Evolutionary conservation across 1,284 basidiomycete species (phyloP), one percentile per base, ranked within the genome.

Genomic region (Rugosomyces carneus): DNA sequence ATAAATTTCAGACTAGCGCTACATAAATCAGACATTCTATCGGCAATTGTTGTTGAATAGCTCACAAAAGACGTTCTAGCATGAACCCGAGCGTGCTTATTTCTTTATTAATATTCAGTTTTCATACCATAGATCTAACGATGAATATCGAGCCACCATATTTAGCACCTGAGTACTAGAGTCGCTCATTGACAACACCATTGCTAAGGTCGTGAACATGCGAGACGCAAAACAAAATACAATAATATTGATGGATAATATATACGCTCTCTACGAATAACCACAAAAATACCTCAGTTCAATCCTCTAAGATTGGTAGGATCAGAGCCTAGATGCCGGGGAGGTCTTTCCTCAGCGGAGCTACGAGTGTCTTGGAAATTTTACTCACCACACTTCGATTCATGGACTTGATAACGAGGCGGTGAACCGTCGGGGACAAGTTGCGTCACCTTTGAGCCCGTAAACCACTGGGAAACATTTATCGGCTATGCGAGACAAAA

Each of bases 351-450:
- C 27, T 9, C 27, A 23, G 21, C 7, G 7, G 21, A 23, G 21
- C 21, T 23, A 23, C 21, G 27, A 10, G 9, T 9, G 10, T 26
- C 24, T 26, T 5, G 5, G 27, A 34, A 11, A 34, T 5, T 3
- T 16, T 6, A 29, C 46, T 48, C 10, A 48, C 46, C 50, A 20
- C 47, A 48, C 34, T 51, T 44, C 20, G 46, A 27, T 15, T 48
- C 50, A 10, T 48, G 50, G 13, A 51, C 37, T 10, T 48, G 36
- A 31, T 36, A 48, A 13, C 32, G 43, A 24, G 46, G 50, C 19
- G 24, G 27, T 15, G 20, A n/a, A 16, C 35, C 38, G 19, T 48
- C 41, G 11, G 50, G 50, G 27, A 37, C 29, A n/a, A 48, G 39
- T 21, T 48, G 24, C 9, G 50, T 51, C 10, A 51, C 27, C 16